Percentiles rank a stretch among this genome's conserved stretches.
Evolutionary conservation across 805 yeast species (phyloP).

Genomic region (Saturnispora besseyi): DNA sequence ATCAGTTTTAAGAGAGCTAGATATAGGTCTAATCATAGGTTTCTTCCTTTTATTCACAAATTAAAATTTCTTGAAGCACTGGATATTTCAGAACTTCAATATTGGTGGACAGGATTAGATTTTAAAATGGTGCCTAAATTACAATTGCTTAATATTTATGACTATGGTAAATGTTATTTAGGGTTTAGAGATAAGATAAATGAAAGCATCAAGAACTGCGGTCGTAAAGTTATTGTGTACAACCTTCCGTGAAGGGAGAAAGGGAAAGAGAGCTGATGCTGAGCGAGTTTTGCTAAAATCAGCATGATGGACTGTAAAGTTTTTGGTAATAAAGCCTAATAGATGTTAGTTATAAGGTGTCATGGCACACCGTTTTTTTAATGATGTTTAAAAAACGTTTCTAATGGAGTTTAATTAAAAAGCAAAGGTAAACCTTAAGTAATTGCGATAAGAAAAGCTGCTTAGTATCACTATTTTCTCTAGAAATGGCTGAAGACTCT

Average conservation of each 20-base stretch:
- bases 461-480: too few relatives aligned
- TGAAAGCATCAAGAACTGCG: background rate
- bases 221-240: background rate
- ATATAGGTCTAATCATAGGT: background rate
- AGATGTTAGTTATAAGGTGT: too few relatives aligned
- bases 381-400: too few relatives aligned
- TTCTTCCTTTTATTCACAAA: background rate
- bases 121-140: background rate
- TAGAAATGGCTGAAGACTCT: too few relatives aligned
- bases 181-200: background rate
- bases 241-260: background rate
- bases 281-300: too few relatives aligned
- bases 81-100: background rate
- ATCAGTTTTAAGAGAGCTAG: background rate
- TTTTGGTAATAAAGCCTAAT: too few relatives aligned
- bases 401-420: too few relatives aligned
- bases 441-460: too few relatives aligned
- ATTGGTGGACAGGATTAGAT: slow-evolving; percentile 1
- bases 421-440: too few relatives aligned
- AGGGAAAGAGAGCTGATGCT: too few relatives aligned
- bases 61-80: background rate
- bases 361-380: too few relatives aligned
- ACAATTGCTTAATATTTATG: background rate
- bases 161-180: background rate
- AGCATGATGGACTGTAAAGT: too few relatives aligned